Evolutionary conservation across 169 alveolate genomes (phyloP).

Genomic region (Plasmodium blacklocki): DNA sequence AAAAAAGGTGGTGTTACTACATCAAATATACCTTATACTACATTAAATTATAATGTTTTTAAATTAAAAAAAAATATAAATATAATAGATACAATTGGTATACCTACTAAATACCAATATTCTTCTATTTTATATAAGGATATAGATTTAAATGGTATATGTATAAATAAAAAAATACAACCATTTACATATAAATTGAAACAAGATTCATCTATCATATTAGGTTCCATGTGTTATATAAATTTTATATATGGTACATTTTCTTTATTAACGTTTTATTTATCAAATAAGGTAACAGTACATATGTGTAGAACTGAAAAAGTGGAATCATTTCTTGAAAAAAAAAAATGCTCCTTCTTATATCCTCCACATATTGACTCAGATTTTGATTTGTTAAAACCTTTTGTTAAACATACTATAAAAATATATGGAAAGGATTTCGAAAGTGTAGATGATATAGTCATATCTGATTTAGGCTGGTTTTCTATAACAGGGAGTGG

Average conservation of each 20-base stretch:
- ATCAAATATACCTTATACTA: conserved; percentile 91
- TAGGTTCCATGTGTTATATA: conserved; percentile 84
- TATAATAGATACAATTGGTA: conserved; percentile 90
- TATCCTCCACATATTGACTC: conserved; percentile 77
- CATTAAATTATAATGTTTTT: conserved; percentile 87
- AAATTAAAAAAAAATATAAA: conserved; percentile 88
- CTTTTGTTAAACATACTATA: conserved; percentile 78
- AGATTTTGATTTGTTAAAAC: conserved; percentile 67
- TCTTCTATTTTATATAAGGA: conserved; percentile 77
- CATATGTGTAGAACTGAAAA: conserved; percentile 80
- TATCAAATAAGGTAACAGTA: conserved; percentile 80
- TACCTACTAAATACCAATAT: conserved; percentile 85
- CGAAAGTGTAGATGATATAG: conserved; percentile 85
- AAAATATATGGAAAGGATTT: conserved; percentile 18
- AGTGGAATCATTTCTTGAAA: conserved; percentile 71
- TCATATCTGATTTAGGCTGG: conserved; percentile 89
- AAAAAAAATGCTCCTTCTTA: conserved; percentile 81
- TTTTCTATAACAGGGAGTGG: conserved; percentile 86
- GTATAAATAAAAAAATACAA: conserved; percentile 79
- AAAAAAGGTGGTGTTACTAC: conserved; percentile 91
- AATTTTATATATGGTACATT: conserved; percentile 77
- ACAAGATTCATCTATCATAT: conserved; percentile 80
- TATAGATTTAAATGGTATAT: conserved; percentile 80
- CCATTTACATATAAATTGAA: conserved; percentile 82
- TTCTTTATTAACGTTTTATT: conserved; percentile 76